Percentiles rank a stretch among this genome's conserved stretches.
Conservation (phyloP, 305 asterid genomes). For the Withania somnifera region DNA sequence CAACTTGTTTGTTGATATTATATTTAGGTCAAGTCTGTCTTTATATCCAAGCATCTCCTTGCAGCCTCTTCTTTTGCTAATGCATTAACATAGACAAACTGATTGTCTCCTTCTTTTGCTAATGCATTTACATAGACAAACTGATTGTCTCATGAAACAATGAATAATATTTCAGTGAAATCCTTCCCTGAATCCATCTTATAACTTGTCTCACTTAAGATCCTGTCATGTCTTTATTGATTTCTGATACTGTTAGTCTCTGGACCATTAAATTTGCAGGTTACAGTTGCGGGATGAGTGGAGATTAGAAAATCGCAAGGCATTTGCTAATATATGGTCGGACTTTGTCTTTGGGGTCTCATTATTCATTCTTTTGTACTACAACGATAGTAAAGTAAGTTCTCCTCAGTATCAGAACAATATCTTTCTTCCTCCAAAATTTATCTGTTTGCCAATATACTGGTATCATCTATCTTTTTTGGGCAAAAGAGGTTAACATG, state of each 20-base stretch:
- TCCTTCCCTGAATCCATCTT: not conserved
- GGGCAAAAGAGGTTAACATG: not conserved
- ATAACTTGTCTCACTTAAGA: not conserved
- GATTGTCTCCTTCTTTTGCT: not conserved
- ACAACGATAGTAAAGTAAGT: slow-evolving; percentile 76
- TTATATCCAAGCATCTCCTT: not conserved
- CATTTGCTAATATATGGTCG: slow-evolving; percentile 96
- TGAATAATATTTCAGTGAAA: not conserved
- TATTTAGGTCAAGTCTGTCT: not conserved
- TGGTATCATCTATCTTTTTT: not conserved
- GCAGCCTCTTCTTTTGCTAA: not conserved
- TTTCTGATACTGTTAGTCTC: not conserved
- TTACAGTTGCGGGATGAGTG: slow-evolving; percentile 76
- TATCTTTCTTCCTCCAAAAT: not conserved
- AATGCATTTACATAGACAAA: not conserved
- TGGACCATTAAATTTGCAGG: slow-evolving; percentile 22
- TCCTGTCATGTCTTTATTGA: not conserved
- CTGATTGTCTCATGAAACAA: not conserved
- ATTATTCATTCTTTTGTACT: slow-evolving; percentile 67
- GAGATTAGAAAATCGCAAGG: slow-evolving; percentile 86
- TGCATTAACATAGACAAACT: not conserved
- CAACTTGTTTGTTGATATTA: not conserved
- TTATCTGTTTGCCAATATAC: not conserved
- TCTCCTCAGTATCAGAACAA: not conserved
- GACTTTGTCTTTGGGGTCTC: slow-evolving; percentile 84